These are phyloP conservation scores for Yamadazyma diospyri DNA, from an alignment of 1,139 yeast species.

Conservation along the genomic window DNA sequence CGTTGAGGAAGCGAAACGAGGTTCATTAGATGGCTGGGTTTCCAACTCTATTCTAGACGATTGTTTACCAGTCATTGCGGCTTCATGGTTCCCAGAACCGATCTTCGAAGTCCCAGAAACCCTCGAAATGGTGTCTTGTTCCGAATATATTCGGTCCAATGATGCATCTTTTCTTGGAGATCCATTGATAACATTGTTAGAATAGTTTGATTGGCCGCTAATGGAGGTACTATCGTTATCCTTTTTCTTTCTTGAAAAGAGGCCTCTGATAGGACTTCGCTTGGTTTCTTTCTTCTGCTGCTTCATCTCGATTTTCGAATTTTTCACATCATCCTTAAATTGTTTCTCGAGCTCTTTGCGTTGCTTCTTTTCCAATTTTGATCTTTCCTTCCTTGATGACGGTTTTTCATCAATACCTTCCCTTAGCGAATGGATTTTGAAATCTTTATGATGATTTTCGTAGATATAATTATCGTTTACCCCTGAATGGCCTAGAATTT, in stretches of 20 bases:
- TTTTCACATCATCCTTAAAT: conserved; percentile 16
- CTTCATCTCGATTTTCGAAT: conserved; percentile 11
- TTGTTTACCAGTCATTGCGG: no score
- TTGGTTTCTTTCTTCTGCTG: conserved; percentile 11
- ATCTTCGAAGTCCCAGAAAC: no score
- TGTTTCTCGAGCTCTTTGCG: conserved; percentile 18
- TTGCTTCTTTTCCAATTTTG: conserved; percentile 30
- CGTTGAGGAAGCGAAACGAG: no score
- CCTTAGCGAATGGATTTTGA: conserved; percentile 36
- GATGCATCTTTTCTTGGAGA: no score
- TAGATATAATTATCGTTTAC: conserved; percentile 29
- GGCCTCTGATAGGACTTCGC: conserved; percentile 13
- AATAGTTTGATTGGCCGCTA: background rate
- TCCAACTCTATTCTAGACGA: background rate
- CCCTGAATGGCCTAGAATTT: conserved; percentile 21
- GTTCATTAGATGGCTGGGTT: no score
- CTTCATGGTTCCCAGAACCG: no score
- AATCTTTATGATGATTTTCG: conserved; percentile 38
- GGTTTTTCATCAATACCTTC: conserved; percentile 15
- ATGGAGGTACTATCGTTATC: conserved; percentile 8
- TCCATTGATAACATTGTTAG: conserved; percentile 3
- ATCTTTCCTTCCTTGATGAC: conserved; percentile 28
- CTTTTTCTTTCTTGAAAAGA: conserved; percentile 14
- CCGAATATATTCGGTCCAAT: no score
- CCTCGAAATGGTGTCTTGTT: no score